These are phyloP conservation scores for Pinus albicaulis DNA, from an alignment of 75 land plant species.

Conservation along the genomic window DNA sequence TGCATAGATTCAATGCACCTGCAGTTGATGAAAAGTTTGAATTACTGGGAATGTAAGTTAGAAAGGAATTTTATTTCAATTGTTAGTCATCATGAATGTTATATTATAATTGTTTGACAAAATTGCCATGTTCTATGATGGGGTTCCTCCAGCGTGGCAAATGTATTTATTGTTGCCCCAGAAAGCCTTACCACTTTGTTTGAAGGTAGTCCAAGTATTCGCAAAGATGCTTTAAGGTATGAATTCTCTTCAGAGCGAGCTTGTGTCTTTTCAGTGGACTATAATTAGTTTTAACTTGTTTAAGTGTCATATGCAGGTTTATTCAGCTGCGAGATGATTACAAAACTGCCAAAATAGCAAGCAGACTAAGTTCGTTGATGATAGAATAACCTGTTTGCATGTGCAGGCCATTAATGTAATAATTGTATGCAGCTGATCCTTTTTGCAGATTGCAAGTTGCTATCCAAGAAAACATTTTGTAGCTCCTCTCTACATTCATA, in stretches of 20 bases:
- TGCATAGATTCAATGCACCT: constrained; percentile 97
- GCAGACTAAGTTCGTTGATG: constrained; percentile 47
- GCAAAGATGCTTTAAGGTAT: constrained; percentile 91
- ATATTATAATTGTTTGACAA: not conserved
- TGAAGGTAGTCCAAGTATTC: constrained; percentile 80
- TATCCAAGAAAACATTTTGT: not conserved
- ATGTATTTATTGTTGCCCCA: constrained; percentile 94
- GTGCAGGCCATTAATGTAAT: not conserved
- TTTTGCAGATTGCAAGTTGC: not conserved
- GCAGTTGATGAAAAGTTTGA: constrained; percentile 98
- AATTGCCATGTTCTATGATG: constrained; percentile 4
- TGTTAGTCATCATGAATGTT: not conserved
- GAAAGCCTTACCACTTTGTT: constrained; percentile 88
- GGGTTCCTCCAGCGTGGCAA: constrained; percentile 76
- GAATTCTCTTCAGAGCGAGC: not conserved
- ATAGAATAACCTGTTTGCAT: constrained; percentile 13
- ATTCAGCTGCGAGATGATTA: constrained; percentile 93
- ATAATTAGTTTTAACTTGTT: not conserved
- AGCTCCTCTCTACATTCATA: not conserved
- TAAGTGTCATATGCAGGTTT: constrained; percentile 51
- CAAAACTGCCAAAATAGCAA: constrained; percentile 87
- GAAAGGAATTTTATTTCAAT: not conserved
- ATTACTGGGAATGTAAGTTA: constrained; percentile 89
- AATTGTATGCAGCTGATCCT: not conserved
- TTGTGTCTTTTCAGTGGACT: not conserved